Base-by-base conservation (phyloP, 257 asterid genomes). In the Nicotiana paniculata region DNA sequence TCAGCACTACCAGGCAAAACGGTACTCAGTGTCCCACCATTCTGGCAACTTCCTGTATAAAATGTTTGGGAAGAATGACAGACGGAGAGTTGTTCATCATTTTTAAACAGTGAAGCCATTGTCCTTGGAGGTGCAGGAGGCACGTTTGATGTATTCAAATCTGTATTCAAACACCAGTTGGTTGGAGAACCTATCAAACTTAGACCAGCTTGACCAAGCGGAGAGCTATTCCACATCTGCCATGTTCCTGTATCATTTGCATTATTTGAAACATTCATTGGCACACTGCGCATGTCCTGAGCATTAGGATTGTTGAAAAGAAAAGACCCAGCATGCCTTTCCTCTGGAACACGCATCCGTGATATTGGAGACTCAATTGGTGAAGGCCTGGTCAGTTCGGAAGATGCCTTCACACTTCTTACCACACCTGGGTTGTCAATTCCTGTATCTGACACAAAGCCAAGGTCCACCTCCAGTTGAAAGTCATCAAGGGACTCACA, bases 171-270 rank as follows among this genome's bases (percentile, higher is more conserved):
- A 85, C 85, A 83, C 98, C 99, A 96, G 91, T 89, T 91, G 82
- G 85, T 87, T 80, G 90, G 85, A 58, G 93, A 92, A 86, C 96
- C 92, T 57, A 89, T 89, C 86, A 95, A 86, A 88, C 95, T 92
- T 85, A 91, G 90, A 87, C 93, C 91, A 87, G 89, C 97, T 87
- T 90, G 97, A 82, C 91, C 93, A 81, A 94, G 95, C 12, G 97
- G 97, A 84, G 95, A 84, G 84, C 94, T 94, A 86, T 88, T 93
- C 99, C 99, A 95, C 99, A 95, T 93, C 88, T 93, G 97, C 96
- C 95, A 92, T 12, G 92, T 85, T 85, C 93, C 92, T 76, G 82
- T 77, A 74, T 90, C 97, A 86, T 88, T 90, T 57, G 75, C 67
- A 84, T 69, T 83, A 67, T 81, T 88, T 26, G 85, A 84, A 72